These are phyloP conservation scores for Penstemon davidsonii DNA, from an alignment of 257 asterid genomes.

Conservation along the genomic window DNA sequence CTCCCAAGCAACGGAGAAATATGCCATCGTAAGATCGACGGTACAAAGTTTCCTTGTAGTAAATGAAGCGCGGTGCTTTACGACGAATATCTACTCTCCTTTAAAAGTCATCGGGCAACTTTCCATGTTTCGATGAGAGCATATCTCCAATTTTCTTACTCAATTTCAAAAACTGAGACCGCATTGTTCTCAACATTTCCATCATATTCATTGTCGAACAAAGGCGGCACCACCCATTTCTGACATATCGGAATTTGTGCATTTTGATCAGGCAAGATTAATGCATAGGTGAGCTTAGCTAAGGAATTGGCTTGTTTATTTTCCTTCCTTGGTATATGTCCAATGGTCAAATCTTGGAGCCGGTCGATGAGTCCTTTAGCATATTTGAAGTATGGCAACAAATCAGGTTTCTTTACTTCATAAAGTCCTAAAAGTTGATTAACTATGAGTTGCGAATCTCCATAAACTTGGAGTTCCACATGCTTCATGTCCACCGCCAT, in stretches of 20 bases:
- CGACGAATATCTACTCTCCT: neutral
- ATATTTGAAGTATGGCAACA: no score
- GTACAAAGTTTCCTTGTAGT: neutral
- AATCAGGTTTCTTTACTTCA: neutral
- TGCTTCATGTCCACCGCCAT: neutral
- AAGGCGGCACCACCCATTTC: no score
- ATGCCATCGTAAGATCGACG: neutral
- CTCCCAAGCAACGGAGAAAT: no score
- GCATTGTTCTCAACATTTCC: neutral
- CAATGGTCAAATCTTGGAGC: no score
- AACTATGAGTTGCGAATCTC: neutral
- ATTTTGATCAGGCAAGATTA: no score
- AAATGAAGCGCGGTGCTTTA: neutral
- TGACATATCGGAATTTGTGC: no score
- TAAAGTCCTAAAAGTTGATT: neutral
- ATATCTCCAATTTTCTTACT: neutral
- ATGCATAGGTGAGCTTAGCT: no score
- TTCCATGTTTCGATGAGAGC: neutral
- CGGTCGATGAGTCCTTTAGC: no score
- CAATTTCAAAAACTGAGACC: neutral
- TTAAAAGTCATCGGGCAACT: neutral
- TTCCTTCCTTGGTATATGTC: neutral
- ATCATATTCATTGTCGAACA: neutral
- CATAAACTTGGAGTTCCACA: neutral
- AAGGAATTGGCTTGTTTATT: neutral